Percentiles rank a stretch among this genome's conserved stretches.
Evolutionary conservation across 1,139 yeast species (phyloP).

Genomic region (Pichia inconspicua): DNA sequence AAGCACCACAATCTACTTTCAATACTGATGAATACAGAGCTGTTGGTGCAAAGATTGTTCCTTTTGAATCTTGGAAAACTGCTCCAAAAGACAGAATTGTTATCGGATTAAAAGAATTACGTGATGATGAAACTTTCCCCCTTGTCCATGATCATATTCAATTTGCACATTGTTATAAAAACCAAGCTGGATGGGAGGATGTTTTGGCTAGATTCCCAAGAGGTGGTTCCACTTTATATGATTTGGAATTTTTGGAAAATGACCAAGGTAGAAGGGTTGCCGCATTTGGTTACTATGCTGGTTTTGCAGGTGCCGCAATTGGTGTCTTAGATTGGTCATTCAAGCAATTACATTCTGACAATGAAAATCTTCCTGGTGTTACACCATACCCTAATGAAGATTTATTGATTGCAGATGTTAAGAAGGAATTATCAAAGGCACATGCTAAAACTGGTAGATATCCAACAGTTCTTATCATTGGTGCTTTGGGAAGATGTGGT

Average conservation of each 20-base stretch:
- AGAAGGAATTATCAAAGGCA: slow-evolving; percentile 52
- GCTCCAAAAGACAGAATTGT: slow-evolving; percentile 90
- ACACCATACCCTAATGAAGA: slow-evolving; percentile 77
- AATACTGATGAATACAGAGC: slow-evolving; percentile 62
- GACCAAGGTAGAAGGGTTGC: slow-evolving; percentile 97
- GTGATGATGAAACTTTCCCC: slow-evolving; percentile 93
- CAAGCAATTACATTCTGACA: slow-evolving; percentile 64
- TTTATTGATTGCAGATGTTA: slow-evolving; percentile 63
- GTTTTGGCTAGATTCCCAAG: slow-evolving; percentile 82
- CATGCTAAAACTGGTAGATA: slow-evolving; percentile 52
- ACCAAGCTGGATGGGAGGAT: slow-evolving; percentile 95
- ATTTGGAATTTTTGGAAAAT: slow-evolving; percentile 87
- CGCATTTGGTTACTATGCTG: slow-evolving; percentile 97
- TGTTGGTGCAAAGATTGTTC: slow-evolving; percentile 83
- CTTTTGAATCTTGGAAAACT: slow-evolving; percentile 83
- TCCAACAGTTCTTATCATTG: slow-evolving; percentile 83
- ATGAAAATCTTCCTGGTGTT: slow-evolving; percentile 64
- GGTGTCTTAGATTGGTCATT: slow-evolving; percentile 94
- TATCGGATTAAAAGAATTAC: slow-evolving; percentile 90
- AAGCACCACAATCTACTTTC: slow-evolving; percentile 77
- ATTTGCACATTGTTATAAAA: slow-evolving; percentile 97
- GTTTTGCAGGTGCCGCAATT: slow-evolving; percentile 97
- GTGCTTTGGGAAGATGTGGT: slow-evolving; percentile 98
- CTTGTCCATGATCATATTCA: slow-evolving; percentile 92
- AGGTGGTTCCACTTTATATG: slow-evolving; percentile 87